Percentiles rank a stretch among this genome's conserved stretches.
These are phyloP conservation scores for Ogataea populi-albae DNA, from an alignment of 805 yeast species.

Conservation along the genomic window DNA sequence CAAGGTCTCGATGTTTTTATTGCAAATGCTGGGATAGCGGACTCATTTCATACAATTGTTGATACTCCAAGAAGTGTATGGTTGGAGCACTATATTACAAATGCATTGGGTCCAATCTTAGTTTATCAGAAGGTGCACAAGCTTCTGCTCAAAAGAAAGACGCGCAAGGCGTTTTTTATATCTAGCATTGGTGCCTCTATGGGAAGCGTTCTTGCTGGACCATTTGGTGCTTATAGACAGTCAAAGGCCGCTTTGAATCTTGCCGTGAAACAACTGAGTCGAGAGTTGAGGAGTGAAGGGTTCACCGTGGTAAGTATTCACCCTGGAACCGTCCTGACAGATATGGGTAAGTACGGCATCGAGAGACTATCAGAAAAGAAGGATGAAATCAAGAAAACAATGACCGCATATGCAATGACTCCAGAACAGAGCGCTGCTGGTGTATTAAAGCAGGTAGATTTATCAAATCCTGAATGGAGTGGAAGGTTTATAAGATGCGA, in stretches of 20 bases:
- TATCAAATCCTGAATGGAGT: background rate
- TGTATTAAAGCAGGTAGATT: background rate
- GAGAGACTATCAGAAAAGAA: background rate
- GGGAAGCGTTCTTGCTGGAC: conserved; percentile 21
- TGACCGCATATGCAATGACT: background rate
- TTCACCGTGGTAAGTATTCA: conserved; percentile 3
- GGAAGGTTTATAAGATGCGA: conserved; percentile 14
- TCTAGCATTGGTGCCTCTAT: conserved; percentile 31
- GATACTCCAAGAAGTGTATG: background rate
- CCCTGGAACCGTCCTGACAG: conserved; percentile 5
- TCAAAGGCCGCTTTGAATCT: conserved; percentile 37
- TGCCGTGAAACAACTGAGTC: conserved; percentile 25
- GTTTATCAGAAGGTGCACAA: conserved; percentile 30
- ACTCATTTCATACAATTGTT: background rate
- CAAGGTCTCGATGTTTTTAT: conserved; percentile 34
- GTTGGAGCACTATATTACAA: conserved; percentile 13
- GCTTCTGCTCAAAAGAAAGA: conserved; percentile 22
- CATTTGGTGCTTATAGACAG: conserved; percentile 27
- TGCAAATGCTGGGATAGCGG: conserved; percentile 32
- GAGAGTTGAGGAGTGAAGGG: conserved; percentile 26
- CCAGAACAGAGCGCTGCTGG: background rate
- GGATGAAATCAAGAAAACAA: background rate
- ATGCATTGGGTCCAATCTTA: conserved; percentile 34
- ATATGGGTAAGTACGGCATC: background rate
- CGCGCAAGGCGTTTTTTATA: conserved; percentile 30